Evolutionary conservation across 2,329 filamentous ascomycete species (phyloP).

Genomic region (Atkinsonella texensis): DNA sequence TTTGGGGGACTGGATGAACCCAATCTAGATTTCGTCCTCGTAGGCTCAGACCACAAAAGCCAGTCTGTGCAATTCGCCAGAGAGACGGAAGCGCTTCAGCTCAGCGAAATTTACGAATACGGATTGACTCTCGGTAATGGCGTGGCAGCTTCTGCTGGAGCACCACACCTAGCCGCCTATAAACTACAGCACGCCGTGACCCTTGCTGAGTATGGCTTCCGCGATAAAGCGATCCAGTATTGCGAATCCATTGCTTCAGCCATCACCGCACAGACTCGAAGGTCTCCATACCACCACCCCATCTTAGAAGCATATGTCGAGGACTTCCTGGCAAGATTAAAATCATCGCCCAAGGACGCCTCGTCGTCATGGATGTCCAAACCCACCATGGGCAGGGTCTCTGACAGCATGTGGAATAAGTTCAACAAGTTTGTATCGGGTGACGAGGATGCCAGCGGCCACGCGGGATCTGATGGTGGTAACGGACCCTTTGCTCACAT

Average conservation of each 20-base stretch:
- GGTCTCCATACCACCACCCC: slow-evolving; percentile 76
- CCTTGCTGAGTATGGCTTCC: slow-evolving; percentile 72
- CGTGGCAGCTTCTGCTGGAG: slow-evolving; percentile 37
- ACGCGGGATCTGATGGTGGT: slow-evolving; percentile 47
- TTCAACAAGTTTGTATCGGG: slow-evolving; percentile 96
- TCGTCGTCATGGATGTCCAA: slow-evolving; percentile 86
- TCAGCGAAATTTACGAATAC: slow-evolving; percentile 96
- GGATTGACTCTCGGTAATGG: slow-evolving; percentile 60
- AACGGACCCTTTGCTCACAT: slow-evolving; percentile 75
- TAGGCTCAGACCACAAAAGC: slow-evolving; percentile 72
- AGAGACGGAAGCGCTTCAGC: slow-evolving; percentile 74
- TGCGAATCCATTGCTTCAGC: slow-evolving; percentile 71
- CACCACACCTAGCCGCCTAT: slow-evolving; percentile 79
- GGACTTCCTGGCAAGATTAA: slow-evolving; percentile 71
- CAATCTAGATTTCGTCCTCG: slow-evolving; percentile 63
- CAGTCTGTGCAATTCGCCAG: slow-evolving; percentile 60
- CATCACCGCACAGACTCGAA: slow-evolving; percentile 68
- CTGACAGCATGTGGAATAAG: slow-evolving; percentile 76
- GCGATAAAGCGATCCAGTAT: slow-evolving; percentile 77
- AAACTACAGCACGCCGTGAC: slow-evolving; percentile 80
- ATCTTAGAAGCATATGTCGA: slow-evolving; percentile 65
- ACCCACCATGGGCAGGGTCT: slow-evolving; percentile 91
- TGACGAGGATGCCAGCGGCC: slow-evolving; percentile 75
- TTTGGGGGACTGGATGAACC: slow-evolving; percentile 79
- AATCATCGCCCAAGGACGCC: slow-evolving; percentile 71